phyloP scores from a whole-genome alignment of 2,329 filamentous ascomycete genomes.

The Arthrinium puccinioides region DNA sequence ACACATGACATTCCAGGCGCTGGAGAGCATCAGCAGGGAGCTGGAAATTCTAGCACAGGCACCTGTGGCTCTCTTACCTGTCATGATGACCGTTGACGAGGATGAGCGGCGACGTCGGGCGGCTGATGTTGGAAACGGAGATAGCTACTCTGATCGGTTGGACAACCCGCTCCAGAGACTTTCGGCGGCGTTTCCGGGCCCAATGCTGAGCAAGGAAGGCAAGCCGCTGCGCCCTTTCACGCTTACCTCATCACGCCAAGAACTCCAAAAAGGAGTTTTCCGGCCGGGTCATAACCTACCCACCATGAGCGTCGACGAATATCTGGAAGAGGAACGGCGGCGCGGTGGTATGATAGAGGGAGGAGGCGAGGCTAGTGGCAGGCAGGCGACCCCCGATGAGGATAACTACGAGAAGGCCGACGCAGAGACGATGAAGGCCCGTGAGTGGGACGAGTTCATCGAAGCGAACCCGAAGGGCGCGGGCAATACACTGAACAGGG shows the following conservation, averaged over 20 bases:
- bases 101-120: slow-evolving; percentile 33
- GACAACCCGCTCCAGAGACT: slow-evolving; percentile 56
- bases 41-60: slow-evolving; percentile 73
- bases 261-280: slow-evolving; percentile 76
- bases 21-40: slow-evolving; percentile 85
- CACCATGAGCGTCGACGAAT: slow-evolving; percentile 97
- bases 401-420: slow-evolving; percentile 86
- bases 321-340: slow-evolving; percentile 81
- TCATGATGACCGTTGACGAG: slow-evolving; percentile 37
- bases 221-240: slow-evolving; percentile 90
- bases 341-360: slow-evolving; percentile 87
- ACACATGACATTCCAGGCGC: slow-evolving; percentile 74
- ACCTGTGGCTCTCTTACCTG: slow-evolving; percentile 42
- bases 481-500: slow-evolving; percentile 78
- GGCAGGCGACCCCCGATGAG: slow-evolving; percentile 71
- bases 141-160: slow-evolving; percentile 64
- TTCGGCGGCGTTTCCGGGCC: slow-evolving; percentile 48
- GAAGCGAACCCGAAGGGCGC: slow-evolving; percentile 82
- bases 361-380: slow-evolving; percentile 67
- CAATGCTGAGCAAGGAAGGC: slow-evolving; percentile 69
- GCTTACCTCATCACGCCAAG: slow-evolving; percentile 67
- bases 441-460: slow-evolving; percentile 90
- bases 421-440: slow-evolving; percentile 83
- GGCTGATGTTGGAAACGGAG: slow-evolving; percentile 23
- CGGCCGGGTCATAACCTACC: slow-evolving; percentile 85